Evolutionary conservation across 768 basidiomycete species (phyloP).

Genomic region (Boletus huronensis): DNA sequence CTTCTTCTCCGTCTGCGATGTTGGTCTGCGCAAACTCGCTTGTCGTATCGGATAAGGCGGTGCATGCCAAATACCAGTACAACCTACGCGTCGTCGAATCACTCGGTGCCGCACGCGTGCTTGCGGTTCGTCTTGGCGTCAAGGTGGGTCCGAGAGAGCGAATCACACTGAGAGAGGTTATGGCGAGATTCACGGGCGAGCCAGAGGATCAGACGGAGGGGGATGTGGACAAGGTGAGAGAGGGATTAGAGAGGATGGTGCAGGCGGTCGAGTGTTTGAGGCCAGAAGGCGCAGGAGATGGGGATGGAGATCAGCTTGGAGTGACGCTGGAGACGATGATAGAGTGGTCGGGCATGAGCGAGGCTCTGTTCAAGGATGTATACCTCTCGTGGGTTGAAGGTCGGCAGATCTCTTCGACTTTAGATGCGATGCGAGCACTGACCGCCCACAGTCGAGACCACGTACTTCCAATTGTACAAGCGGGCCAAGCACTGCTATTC

Average conservation of each 20-base stretch:
- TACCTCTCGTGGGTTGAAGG: constrained; percentile 82
- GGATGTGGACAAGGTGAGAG: constrained; percentile 42
- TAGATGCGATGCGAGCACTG: neutral
- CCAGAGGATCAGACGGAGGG: constrained; percentile 36
- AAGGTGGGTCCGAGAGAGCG: constrained; percentile 37
- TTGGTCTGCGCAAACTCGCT: constrained; percentile 49
- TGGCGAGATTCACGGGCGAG: constrained; percentile 54
- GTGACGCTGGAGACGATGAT: constrained; percentile 77
- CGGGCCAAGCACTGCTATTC: constrained; percentile 77
- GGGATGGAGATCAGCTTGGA: constrained; percentile 48
- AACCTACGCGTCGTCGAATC: constrained; percentile 93
- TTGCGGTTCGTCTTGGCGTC: constrained; percentile 58
- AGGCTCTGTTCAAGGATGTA: constrained; percentile 55
- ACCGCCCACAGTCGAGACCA: constrained; percentile 55
- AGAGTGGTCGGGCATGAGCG: constrained; percentile 52
- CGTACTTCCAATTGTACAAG: constrained; percentile 78
- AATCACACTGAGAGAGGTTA: constrained; percentile 64
- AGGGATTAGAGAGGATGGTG: constrained; percentile 45
- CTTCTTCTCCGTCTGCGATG: constrained; percentile 25
- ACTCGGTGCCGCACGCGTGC: constrained; percentile 70
- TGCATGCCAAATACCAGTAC: constrained; percentile 73
- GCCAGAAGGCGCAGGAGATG: constrained; percentile 34
- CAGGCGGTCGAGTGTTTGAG: constrained; percentile 52
- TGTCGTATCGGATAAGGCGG: constrained; percentile 75
- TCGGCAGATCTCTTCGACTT: constrained; percentile 32